Base-by-base conservation (phyloP, 176 grass and related monocot species). In the Eleusine indica region DNA sequence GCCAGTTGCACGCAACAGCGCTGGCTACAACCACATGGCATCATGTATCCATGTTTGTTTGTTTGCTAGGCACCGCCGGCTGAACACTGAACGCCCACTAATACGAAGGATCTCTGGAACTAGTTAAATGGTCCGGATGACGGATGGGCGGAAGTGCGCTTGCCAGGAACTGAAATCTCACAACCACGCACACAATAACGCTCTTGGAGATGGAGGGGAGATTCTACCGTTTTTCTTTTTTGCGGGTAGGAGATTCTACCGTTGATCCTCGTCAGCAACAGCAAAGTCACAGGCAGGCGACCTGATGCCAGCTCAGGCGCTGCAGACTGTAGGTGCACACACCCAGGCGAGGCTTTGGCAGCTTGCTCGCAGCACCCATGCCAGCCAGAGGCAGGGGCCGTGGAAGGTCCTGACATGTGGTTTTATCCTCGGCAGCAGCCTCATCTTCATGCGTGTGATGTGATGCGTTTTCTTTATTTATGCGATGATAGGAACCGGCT, bases 321-420 rank as follows among this genome's bases (percentile, higher is more conserved):
- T n/a, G 75, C 74, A 0, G 54, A 38, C 77, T 80, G 87, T 62
- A 86, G 79, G 66, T 19, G 79, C 68, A 11, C 37, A 47, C 44
- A 42, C 68, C 64, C 81, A 21, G 61, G 81, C 6, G 40, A 11
- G 68, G 44, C n/a, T 80, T 80, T 80, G 87, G 76, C 82, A 2
- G 82, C 63, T 51, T 38, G 9, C 19, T 66, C 41, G 49, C 70
- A 73, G 53, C 70, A 5, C 22, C 84, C 39, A 38, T 43, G 18
- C 56, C 19, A 4, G 19, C 0, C 1, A 8, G 9, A 2, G 21
- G 57, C 57, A 70, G 51, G 71, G 30, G 38, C 48, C 70, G 43
- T 21, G 53, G 83, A 78, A 86, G 56, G 74, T 58, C 88, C 83
- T 83, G 67, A 66, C 83, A 73, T 71, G 58, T 76, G 82, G 61